A percentile compares a stretch with the other conserved stretches of the same genome.
Conservation (phyloP, 805 yeast species). For the Candida chauliodis region DNA sequence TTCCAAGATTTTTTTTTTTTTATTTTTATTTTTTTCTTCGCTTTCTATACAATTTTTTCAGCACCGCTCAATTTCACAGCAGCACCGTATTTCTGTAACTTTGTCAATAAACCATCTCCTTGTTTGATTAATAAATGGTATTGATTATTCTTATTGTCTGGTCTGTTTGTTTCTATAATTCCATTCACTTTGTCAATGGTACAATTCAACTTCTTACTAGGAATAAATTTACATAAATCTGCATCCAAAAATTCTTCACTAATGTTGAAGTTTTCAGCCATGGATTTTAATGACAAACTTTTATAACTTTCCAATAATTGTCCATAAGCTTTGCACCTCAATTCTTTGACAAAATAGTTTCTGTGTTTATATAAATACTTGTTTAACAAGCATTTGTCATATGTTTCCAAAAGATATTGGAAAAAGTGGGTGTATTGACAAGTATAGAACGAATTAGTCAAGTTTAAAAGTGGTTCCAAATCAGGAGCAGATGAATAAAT, state of each 20-base stretch:
- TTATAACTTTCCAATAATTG: slow-evolving; percentile 93
- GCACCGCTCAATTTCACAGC: slow-evolving; percentile 95
- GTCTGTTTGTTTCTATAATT: slow-evolving; percentile 91
- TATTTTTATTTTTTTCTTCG: background rate
- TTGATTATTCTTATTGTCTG: slow-evolving; percentile 93
- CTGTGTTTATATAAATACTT: slow-evolving; percentile 74
- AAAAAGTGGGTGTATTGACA: slow-evolving; percentile 83
- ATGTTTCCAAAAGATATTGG: slow-evolving; percentile 70
- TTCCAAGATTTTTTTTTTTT: background rate
- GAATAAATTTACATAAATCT: slow-evolving; percentile 87
- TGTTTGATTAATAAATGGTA: slow-evolving; percentile 84
- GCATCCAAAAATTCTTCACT: slow-evolving; percentile 78
- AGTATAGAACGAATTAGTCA: slow-evolving; percentile 83
- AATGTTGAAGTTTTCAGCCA: slow-evolving; percentile 95
- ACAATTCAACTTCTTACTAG: slow-evolving; percentile 90
- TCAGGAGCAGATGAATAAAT: slow-evolving; percentile 67
- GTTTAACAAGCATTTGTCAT: slow-evolving; percentile 63
- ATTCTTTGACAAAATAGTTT: slow-evolving; percentile 80
- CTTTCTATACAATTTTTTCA: slow-evolving; percentile 47
- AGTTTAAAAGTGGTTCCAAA: slow-evolving; percentile 74
- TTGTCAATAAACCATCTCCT: slow-evolving; percentile 89
- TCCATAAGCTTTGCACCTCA: slow-evolving; percentile 92
- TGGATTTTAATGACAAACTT: slow-evolving; percentile 81
- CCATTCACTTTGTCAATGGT: slow-evolving; percentile 95
- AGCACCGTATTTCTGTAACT: slow-evolving; percentile 94